These are phyloP conservation scores for Piper betle DNA, from an alignment of 164 flowering plant species.

Conservation along the genomic window DNA sequence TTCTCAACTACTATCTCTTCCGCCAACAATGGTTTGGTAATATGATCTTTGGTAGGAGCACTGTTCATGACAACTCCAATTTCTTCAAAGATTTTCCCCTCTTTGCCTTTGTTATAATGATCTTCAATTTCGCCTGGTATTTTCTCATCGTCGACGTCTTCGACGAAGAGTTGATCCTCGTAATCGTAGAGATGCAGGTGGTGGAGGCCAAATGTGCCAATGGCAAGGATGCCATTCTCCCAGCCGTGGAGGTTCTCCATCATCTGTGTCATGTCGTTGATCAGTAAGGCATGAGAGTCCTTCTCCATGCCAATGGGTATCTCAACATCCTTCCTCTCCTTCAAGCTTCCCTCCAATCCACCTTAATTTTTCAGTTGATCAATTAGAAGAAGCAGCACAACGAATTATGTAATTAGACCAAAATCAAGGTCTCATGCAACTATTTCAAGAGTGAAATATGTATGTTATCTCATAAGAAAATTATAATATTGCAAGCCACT, in stretches of 20 bases:
- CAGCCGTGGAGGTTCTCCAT: slow-evolving; percentile 36
- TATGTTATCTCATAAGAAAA: no score
- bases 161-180: slow-evolving; percentile 7
- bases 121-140: slow-evolving; percentile 7
- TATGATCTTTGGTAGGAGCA: neutral
- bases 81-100: slow-evolving; percentile 17
- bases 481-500: no score
- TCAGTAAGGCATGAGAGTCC: slow-evolving; percentile 27
- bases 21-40: neutral
- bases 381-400: no score
- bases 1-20: slow-evolving; percentile 5
- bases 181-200: slow-evolving; percentile 13
- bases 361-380: no score
- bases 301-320: slow-evolving; percentile 1
- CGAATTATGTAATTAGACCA: no score
- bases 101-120: neutral
- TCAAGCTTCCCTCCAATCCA: no score
- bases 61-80: slow-evolving; percentile 4
- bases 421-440: no score
- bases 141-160: slow-evolving; percentile 1
- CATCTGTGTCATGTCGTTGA: slow-evolving; percentile 21
- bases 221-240: slow-evolving; percentile 50
- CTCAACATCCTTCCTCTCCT: no score
- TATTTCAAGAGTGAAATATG: no score
- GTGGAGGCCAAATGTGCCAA: slow-evolving; percentile 61